Conservation (phyloP, 768 basidiomycete genomes). For the Russula sp. region DNA sequence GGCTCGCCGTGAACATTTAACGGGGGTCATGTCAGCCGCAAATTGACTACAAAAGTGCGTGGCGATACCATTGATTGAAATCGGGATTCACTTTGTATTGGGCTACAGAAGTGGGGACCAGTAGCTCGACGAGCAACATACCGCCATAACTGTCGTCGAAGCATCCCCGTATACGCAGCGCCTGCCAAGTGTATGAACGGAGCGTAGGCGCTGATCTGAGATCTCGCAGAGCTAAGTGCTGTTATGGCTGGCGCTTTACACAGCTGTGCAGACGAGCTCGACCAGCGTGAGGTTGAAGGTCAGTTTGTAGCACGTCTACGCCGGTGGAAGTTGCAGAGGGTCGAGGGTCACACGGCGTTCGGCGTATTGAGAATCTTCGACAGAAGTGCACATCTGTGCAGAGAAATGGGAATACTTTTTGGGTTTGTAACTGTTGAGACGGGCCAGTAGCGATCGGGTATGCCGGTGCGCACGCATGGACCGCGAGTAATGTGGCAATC, state of each 20-base stretch:
- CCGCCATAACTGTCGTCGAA: conserved; percentile 27
- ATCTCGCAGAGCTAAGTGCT: conserved; percentile 17
- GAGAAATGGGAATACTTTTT: too few relatives aligned
- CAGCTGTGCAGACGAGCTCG: background rate
- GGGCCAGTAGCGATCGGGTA: too few relatives aligned
- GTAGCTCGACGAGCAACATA: conserved; percentile 4
- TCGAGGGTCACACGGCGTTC: too few relatives aligned
- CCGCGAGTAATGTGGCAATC: too few relatives aligned
- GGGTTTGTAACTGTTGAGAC: too few relatives aligned
- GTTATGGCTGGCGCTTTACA: conserved; percentile 22
- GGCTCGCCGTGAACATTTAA: background rate
- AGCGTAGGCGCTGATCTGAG: conserved; percentile 28
- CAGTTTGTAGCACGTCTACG: background rate
- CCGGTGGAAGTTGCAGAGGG: background rate
- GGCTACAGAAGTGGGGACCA: conserved; percentile 25
- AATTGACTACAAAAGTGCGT: conserved; percentile 39
- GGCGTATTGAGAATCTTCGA: too few relatives aligned
- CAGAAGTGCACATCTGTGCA: too few relatives aligned
- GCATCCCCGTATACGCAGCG: conserved; percentile 31
- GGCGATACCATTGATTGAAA: conserved; percentile 41
- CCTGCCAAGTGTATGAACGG: conserved; percentile 32
- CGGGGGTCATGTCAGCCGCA: too few relatives aligned
- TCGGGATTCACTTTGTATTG: conserved; percentile 43
- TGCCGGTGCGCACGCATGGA: too few relatives aligned
- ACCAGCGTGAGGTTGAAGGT: background rate